phyloP scores from a whole-genome alignment of 495 filamentous ascomycete species.

The Cenococcum geophilum region DNA sequence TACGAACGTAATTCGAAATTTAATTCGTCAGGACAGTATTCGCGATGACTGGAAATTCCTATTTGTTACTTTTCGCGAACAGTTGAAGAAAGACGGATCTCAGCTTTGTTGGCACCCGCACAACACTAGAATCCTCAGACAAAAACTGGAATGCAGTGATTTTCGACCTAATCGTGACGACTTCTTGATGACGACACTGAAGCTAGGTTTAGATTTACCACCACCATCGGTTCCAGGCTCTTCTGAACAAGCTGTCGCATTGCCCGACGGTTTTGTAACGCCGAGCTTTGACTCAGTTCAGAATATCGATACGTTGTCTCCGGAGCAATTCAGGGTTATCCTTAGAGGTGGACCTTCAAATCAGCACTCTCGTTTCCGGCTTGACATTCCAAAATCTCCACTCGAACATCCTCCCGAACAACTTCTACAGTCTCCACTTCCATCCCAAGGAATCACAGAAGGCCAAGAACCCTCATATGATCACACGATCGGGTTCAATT shows the following conservation, averaged over 20 bases:
- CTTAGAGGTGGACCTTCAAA: not conserved
- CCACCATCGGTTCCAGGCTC: not conserved
- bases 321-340: not conserved
- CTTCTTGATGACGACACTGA: constrained; percentile 23
- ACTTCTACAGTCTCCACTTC: not conserved
- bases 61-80: constrained; percentile 14
- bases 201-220: constrained; percentile 19
- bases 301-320: not conserved
- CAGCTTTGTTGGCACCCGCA: constrained; percentile 27
- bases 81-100: constrained; percentile 16
- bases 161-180: constrained; percentile 17
- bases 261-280: constrained; percentile 22
- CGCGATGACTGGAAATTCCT: constrained; percentile 26
- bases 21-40: constrained; percentile 26
- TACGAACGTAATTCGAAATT: constrained; percentile 28
- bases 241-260: not conserved
- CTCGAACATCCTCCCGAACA: not conserved
- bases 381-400: not conserved
- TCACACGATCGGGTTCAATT: not conserved
- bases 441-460: not conserved
- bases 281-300: constrained; percentile 23
- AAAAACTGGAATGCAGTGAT: constrained; percentile 30
- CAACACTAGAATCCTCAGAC: constrained; percentile 21
- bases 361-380: not conserved
- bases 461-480: not conserved